A percentile compares a stretch with the other conserved stretches of the same genome.
Conservation (phyloP, 352 stramenopile genomes). For the Phytophthora fragariaefolia region DNA sequence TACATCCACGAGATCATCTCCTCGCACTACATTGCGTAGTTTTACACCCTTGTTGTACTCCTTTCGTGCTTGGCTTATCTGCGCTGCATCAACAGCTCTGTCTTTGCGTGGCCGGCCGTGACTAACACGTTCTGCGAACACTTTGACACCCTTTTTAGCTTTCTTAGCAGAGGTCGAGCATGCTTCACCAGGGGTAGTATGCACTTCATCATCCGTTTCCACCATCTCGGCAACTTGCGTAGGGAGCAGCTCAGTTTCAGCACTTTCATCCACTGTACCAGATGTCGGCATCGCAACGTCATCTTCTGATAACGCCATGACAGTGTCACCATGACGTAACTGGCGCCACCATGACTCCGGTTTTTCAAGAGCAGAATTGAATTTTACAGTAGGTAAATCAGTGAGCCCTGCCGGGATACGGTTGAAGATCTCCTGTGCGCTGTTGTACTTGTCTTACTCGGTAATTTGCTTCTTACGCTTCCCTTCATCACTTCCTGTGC, state of each 20-base stretch:
- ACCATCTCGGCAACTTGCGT: too few relatives aligned
- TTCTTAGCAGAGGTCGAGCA: neutral
- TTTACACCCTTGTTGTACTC: neutral
- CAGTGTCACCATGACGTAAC: neutral
- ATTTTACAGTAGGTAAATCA: neutral
- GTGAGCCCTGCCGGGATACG: too few relatives aligned
- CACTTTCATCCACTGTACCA: too few relatives aligned
- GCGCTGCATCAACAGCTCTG: neutral
- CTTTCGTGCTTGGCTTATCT: neutral
- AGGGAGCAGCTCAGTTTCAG: too few relatives aligned
- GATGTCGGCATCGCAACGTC: too few relatives aligned
- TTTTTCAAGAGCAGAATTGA: neutral
- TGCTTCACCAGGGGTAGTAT: too few relatives aligned
- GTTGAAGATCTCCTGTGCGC: neutral
- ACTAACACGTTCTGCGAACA: neutral
- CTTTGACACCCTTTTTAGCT: neutral
- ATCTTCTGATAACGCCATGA: neutral
- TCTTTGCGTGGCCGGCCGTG: neutral
- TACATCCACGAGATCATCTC: neutral
- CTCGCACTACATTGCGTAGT: neutral
- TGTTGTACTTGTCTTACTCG: constrained; percentile 5
- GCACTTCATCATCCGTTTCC: too few relatives aligned
- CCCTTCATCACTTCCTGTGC: neutral
- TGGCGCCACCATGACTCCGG: neutral
- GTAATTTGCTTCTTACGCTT: constrained; percentile 15